phyloP scores from a whole-genome alignment of 768 basidiomycete species.

The Cystofilobasidium ferigula region DNA sequence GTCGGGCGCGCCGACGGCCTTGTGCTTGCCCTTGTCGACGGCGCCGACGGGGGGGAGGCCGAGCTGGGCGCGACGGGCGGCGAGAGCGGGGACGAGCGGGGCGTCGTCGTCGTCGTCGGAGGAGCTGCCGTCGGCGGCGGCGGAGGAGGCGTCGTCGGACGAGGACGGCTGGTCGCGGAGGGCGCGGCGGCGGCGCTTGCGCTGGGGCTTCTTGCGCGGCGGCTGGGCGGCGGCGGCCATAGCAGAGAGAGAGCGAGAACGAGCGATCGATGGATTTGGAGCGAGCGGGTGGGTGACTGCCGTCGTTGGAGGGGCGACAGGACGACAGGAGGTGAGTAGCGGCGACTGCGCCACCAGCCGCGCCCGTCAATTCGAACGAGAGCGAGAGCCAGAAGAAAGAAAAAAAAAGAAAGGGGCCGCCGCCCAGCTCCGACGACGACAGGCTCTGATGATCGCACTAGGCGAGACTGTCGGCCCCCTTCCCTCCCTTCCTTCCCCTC shows the following conservation, averaged over 20 bases:
- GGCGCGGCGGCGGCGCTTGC: slow-evolving; percentile 15
- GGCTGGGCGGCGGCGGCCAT: neutral
- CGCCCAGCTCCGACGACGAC: no score
- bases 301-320: neutral
- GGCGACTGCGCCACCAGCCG: no score
- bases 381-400: no score
- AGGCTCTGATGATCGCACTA: no score
- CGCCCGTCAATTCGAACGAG: no score
- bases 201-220: slow-evolving; percentile 9
- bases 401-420: no score
- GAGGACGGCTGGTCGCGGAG: slow-evolving; percentile 20
- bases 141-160: slow-evolving; percentile 5
- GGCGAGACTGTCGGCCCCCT: no score
- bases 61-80: slow-evolving; percentile 10
- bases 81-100: slow-evolving; percentile 22
- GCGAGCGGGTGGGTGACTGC: no score
- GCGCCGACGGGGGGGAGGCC: neutral
- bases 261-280: neutral
- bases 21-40: slow-evolving; percentile 18
- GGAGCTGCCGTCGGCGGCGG: slow-evolving; percentile 8
- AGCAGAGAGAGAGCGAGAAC: no score
- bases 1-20: neutral
- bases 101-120: slow-evolving; percentile 19
- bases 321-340: no score
- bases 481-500: no score